These are phyloP conservation scores for Hippophae gyantsensis DNA, from an alignment of 306 rosid species.

Conservation along the genomic window DNA sequence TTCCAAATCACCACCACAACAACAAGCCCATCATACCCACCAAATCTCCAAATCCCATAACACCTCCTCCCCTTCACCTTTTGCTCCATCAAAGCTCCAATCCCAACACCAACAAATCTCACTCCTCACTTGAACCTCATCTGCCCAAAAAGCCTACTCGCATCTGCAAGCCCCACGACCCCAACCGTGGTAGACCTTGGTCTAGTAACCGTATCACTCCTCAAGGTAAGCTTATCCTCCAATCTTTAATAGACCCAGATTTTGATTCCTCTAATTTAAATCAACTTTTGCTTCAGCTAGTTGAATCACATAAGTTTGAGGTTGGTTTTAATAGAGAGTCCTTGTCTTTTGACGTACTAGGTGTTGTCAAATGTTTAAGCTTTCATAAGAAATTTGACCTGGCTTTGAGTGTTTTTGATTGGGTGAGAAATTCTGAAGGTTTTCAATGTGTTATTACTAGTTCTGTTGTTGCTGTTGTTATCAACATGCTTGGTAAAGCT, in stretches of 20 bases:
- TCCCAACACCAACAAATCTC: conserved; percentile 5
- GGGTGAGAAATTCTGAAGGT: conserved; percentile 33
- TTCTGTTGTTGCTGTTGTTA: conserved; percentile 51
- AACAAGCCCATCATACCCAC: conserved; percentile 23
- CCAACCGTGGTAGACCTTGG: conserved; percentile 84
- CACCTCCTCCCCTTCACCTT: conserved; percentile 43
- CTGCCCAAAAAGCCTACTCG: conserved; percentile 29
- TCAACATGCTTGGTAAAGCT: conserved; percentile 62
- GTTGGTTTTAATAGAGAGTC: conserved; percentile 15
- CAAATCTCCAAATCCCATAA: conserved; percentile 19
- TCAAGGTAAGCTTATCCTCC: conserved; percentile 45
- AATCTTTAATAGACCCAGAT: conserved; percentile 32
- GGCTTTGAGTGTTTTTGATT: conserved; percentile 53
- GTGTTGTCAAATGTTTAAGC: conserved; percentile 52
- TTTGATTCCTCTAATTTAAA: conserved; percentile 26
- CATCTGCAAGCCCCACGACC: conserved; percentile 51
- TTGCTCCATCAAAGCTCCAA: conserved; percentile 19
- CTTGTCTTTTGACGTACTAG: conserved; percentile 43
- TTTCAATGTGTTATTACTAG: conserved; percentile 27
- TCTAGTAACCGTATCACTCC: conserved; percentile 41
- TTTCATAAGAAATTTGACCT: conserved; percentile 44
- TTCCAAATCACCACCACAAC: conserved; percentile 22
- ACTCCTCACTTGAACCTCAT: conserved; percentile 13
- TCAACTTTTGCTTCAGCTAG: conserved; percentile 12
- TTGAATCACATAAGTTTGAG: conserved; percentile 17